Percentiles rank a stretch among this genome's conserved stretches.
phyloP scores from a whole-genome alignment of 2,329 filamentous ascomycete species.

The Zalaria obscura region DNA sequence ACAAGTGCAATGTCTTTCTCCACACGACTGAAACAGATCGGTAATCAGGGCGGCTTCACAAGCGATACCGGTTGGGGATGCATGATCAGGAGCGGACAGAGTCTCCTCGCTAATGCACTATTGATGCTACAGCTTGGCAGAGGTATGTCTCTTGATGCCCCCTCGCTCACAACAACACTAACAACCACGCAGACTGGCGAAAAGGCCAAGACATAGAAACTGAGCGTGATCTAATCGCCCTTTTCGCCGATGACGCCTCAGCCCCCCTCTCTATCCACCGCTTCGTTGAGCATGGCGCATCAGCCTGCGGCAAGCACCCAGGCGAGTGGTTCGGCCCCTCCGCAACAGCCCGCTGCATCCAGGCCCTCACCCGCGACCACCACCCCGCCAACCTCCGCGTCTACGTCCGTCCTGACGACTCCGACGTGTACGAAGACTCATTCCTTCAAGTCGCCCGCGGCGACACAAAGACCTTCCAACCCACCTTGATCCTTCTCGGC shows the following conservation, averaged over 20 bases:
- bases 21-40: slow-evolving; percentile 69
- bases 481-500: slow-evolving; percentile 78
- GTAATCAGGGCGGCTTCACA: slow-evolving; percentile 69
- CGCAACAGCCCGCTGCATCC: slow-evolving; percentile 84
- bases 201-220: slow-evolving; percentile 36
- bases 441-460: slow-evolving; percentile 66
- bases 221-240: slow-evolving; percentile 57
- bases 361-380: slow-evolving; percentile 63
- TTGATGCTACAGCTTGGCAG: slow-evolving; percentile 60
- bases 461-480: slow-evolving; percentile 52
- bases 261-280: slow-evolving; percentile 91
- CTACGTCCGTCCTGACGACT: slow-evolving; percentile 78
- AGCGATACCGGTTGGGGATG: slow-evolving; percentile 96
- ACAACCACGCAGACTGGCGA: slow-evolving; percentile 53
- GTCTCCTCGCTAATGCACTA: slow-evolving; percentile 77
- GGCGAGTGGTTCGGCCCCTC: slow-evolving; percentile 99
- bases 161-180: slow-evolving; percentile 6
- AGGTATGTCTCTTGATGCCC: slow-evolving; percentile 35
- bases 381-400: slow-evolving; percentile 53
- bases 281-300: slow-evolving; percentile 79
- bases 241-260: slow-evolving; percentile 76
- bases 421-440: slow-evolving; percentile 84
- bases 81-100: slow-evolving; percentile 96
- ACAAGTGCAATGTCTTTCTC: slow-evolving; percentile 60
- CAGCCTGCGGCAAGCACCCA: slow-evolving; percentile 81